These are phyloP conservation scores for Pichia rugopelliculosa DNA, from an alignment of 805 yeast genomes.

Conservation along the genomic window DNA sequence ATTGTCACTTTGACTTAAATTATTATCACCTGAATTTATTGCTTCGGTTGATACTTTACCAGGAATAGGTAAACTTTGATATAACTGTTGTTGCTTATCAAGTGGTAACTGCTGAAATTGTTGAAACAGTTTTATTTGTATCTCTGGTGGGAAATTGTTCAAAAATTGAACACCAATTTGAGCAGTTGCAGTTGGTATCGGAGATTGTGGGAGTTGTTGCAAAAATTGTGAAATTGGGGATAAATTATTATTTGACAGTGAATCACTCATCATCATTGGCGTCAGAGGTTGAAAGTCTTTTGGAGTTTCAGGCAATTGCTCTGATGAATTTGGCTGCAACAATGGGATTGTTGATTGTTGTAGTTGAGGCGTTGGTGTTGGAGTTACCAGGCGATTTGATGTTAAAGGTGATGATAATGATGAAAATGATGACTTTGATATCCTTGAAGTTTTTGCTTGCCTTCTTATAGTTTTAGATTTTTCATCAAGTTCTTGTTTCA, in stretches of 20 bases:
- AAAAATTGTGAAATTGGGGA: constrained; percentile 12
- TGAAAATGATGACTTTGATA: background rate
- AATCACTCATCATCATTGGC: constrained; percentile 2
- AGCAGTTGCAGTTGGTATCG: constrained; percentile 9
- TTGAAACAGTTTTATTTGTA: constrained; percentile 12
- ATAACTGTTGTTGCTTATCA: constrained; percentile 15
- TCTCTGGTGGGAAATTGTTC: constrained; percentile 12
- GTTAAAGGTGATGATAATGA: background rate
- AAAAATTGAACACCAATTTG: constrained; percentile 10
- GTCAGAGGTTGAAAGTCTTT: background rate
- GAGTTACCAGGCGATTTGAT: background rate
- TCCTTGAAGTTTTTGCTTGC: background rate
- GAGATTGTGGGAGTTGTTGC: constrained; percentile 11
- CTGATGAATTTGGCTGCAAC: background rate
- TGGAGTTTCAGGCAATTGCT: constrained; percentile 1
- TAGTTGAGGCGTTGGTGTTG: background rate
- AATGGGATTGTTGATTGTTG: background rate
- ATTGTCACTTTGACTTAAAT: background rate
- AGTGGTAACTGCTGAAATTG: constrained; percentile 13
- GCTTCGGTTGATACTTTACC: constrained; percentile 3
- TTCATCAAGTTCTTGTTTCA: background rate
- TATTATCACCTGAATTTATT: background rate
- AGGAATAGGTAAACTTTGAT: constrained; percentile 11
- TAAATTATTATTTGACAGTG: constrained; percentile 4
- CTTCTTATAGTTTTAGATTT: background rate